phyloP scores from a whole-genome alignment of 192 early-diverging fungal species.

The Rhizophagus clarus region DNA sequence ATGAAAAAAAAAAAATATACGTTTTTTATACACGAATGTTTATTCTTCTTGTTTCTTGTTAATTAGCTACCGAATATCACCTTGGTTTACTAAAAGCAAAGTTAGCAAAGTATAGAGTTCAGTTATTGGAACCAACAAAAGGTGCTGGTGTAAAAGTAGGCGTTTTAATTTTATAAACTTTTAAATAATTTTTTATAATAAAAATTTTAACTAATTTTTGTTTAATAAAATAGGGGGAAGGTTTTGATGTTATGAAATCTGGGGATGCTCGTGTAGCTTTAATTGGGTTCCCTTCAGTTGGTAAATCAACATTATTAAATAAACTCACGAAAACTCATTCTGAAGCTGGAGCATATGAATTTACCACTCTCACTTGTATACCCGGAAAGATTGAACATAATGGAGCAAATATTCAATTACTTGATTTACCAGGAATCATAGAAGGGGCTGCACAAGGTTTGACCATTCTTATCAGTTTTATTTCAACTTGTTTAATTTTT shows the following conservation, averaged over 20 bases:
- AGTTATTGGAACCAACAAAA: conserved; percentile 75
- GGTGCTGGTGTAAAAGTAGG: conserved; percentile 38
- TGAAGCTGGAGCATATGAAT: conserved; percentile 87
- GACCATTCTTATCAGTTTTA: neutral
- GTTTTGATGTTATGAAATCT: conserved; percentile 97
- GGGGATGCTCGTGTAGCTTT: conserved; percentile 95
- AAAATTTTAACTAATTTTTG: neutral
- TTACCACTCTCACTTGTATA: conserved; percentile 96
- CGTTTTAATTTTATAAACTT: conserved; percentile 33
- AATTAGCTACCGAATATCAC: conserved; percentile 92
- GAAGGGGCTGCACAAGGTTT: conserved; percentile 94
- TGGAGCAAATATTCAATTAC: conserved; percentile 93
- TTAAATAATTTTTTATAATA: conserved; percentile 19
- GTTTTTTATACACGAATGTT: no score
- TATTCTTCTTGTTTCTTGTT: neutral
- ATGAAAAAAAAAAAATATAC: neutral
- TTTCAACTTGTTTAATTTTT: neutral
- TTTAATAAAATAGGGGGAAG: conserved; percentile 63
- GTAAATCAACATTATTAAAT: conserved; percentile 95
- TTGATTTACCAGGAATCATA: conserved; percentile 99
- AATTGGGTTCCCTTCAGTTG: conserved; percentile 98
- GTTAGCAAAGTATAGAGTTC: conserved; percentile 78
- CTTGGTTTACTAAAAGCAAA: conserved; percentile 98
- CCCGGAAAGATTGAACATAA: conserved; percentile 95
- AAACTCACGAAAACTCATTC: conserved; percentile 92